Evolutionary conservation across 768 basidiomycete species (phyloP), one percentile per base, ranked within the genome.

Genomic region (Leccinellum rugosiceps): DNA sequence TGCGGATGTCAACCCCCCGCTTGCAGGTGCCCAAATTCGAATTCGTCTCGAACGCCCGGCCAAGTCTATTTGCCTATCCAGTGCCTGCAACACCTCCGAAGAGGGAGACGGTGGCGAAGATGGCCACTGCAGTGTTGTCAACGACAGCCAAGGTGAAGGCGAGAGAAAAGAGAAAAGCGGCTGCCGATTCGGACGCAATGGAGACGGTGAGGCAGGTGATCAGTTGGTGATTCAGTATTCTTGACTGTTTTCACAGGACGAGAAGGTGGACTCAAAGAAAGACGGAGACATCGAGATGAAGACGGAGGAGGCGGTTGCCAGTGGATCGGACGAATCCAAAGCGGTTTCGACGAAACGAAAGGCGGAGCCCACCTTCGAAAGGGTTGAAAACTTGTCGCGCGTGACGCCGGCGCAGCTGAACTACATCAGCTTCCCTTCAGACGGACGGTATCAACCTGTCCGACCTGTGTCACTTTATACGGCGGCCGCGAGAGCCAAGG

Each of bases 61-160:
- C 95, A 8, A 94, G 91, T 61, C 73, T 94, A 41, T 98, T 95
- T 66, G 94, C 95, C 3, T 98, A 99, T 73, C 94, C 94, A 11
- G 77, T 88, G 17, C 80, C 84, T 2, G 88, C 85, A 46, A 92
- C 94, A 69, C 90, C 94, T 11, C 90, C 91, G 6, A 91, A 93
- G 76, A 96, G 94, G 75, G 95, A 98, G 76, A 81, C 90, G 0
- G 88, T 91, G 21, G 83, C 90, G 43, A 97, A 96, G 74, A 88
- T 96, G 53, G 94, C 91, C 28, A 88, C 94, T 14, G 97, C 95
- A 34, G 95, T 99, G 11, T 81, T 99, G 41, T 97, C 94, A 8
- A 98, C 97, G 1, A 99, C 97, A 2, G 96, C 94, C 0, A 96
- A 93, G 72, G 93, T 91, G n/a, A 93, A 92, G 71, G 94, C 94